Percentiles rank a stretch among this genome's conserved stretches.
Conservation (phyloP, 768 basidiomycete species). For the Mycena galopus region DNA sequence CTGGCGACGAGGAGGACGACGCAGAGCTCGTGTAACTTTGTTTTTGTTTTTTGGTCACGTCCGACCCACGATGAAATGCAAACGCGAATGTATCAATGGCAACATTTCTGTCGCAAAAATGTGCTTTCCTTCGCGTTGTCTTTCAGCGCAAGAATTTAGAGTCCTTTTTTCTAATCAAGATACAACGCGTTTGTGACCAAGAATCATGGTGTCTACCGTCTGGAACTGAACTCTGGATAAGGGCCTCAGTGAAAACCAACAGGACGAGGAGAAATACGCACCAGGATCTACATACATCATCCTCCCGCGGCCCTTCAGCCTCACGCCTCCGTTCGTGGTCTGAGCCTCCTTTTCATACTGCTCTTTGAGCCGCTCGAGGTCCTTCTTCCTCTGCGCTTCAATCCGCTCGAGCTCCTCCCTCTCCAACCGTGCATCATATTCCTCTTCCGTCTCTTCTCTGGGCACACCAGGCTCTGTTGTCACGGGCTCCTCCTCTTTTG, state of each 20-base stretch:
- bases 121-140: no score
- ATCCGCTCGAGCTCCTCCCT: constrained; percentile 74
- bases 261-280: constrained; percentile 29
- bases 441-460: constrained; percentile 73
- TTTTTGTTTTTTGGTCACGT: background rate
- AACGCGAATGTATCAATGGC: constrained; percentile 33
- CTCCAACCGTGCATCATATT: constrained; percentile 78
- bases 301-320: constrained; percentile 80
- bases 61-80: constrained; percentile 7
- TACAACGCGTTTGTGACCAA: background rate
- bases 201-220: constrained; percentile 3
- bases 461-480: constrained; percentile 35
- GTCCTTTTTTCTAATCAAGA: background rate
- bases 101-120: background rate
- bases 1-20: constrained; percentile 93
- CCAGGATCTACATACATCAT: constrained; percentile 80
- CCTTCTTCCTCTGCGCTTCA: constrained; percentile 58
- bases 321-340: constrained; percentile 59
- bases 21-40: constrained; percentile 46
- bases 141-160: no score
- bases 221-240: constrained; percentile 25
- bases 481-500: constrained; percentile 24
- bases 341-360: constrained; percentile 49
- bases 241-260: background rate
- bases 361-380: constrained; percentile 64